Conservation (phyloP, 345 rosid species). For the Aquilaria yunnanensis region DNA sequence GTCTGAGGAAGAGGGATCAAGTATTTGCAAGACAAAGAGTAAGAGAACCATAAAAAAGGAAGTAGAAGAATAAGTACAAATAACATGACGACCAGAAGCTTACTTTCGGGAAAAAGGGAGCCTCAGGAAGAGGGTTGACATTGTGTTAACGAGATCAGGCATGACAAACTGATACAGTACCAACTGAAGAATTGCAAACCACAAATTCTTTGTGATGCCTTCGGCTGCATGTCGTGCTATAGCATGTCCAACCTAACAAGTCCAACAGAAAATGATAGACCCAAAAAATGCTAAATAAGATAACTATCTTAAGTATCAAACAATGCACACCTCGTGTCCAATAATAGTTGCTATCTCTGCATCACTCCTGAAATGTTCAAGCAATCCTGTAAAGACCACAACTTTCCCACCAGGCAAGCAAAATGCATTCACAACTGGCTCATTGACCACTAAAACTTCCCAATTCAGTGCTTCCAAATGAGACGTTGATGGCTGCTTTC, state of each 20-base stretch:
- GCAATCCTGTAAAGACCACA: conserved; percentile 81
- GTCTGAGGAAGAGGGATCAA: no score
- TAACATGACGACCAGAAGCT: background rate
- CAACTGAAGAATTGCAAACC: conserved; percentile 70
- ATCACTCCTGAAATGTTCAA: conserved; percentile 66
- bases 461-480: conserved; percentile 84
- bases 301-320: background rate
- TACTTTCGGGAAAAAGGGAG: conserved; percentile 94
- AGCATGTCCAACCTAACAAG: conserved; percentile 74
- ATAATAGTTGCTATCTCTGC: conserved; percentile 87
- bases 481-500: conserved; percentile 34
- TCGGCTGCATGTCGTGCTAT: conserved; percentile 89
- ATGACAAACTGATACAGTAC: conserved; percentile 62
- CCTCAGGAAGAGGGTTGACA: conserved; percentile 70
- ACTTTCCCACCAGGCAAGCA: conserved; percentile 92
- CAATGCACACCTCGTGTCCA: conserved; percentile 68
- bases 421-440: conserved; percentile 71
- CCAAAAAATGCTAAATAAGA: background rate
- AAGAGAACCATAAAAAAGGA: background rate
- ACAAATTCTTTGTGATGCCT: conserved; percentile 60
- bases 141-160: conserved; percentile 75
- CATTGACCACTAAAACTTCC: conserved; percentile 87
- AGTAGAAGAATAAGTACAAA: no score
- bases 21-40: background rate
- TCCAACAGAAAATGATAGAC: conserved; percentile 7